Percentiles rank a stretch among this genome's conserved stretches.
phyloP scores from a whole-genome alignment of 2,329 filamentous ascomycete genomes.

The Delphinella strobiligena region DNA sequence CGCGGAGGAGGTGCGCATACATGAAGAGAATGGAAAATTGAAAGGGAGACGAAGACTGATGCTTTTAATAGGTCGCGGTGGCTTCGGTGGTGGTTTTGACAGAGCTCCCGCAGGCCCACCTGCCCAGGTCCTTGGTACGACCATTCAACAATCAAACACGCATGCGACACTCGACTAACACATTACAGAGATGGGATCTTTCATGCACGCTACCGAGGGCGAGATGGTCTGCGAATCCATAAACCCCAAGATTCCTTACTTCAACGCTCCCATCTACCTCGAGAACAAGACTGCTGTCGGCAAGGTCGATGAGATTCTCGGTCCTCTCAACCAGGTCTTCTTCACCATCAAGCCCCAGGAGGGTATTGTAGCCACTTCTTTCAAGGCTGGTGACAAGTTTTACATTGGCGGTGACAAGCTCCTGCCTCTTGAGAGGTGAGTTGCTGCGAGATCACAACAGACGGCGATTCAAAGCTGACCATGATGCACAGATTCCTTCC shows the following conservation, averaged over 20 bases:
- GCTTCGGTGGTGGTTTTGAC: conserved; percentile 4
- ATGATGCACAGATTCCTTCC: conserved; percentile 58
- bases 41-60: conserved; percentile 1
- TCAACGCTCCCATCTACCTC: conserved; percentile 97
- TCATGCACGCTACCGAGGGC: conserved; percentile 90
- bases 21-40: background rate
- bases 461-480: background rate
- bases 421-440: conserved; percentile 72
- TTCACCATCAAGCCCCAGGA: conserved; percentile 97
- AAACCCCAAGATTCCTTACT: conserved; percentile 94
- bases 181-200: conserved; percentile 67
- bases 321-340: conserved; percentile 93
- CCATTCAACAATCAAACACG: background rate
- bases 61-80: conserved; percentile 7
- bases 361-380: conserved; percentile 86
- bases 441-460: too few relatives aligned
- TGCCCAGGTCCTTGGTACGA: conserved; percentile 4
- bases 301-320: conserved; percentile 96
- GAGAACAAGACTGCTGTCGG: conserved; percentile 79
- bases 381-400: conserved; percentile 95
- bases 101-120: conserved; percentile 6
- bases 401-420: conserved; percentile 93
- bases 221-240: conserved; percentile 95
- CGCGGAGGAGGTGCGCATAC: conserved; percentile 17
- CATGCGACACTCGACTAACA: background rate